Conservation (phyloP, 2,329 filamentous ascomycete species). For the Xylariomycetidae sp. region DNA sequence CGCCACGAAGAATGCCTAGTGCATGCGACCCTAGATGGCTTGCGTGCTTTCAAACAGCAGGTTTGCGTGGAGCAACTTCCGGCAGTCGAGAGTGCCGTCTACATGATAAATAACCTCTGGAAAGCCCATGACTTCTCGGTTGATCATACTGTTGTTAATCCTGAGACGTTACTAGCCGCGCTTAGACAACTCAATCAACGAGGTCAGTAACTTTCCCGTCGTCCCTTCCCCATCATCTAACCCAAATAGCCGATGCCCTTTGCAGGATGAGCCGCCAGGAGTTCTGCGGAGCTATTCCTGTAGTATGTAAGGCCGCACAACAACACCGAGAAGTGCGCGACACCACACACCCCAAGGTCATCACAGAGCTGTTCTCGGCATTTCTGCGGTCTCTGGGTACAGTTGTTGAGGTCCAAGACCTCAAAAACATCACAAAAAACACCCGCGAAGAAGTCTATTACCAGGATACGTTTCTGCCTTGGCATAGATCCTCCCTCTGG, state of each 20-base stretch:
- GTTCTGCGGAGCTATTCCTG: conserved; percentile 5
- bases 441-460: conserved; percentile 48
- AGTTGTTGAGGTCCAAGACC: conserved; percentile 14
- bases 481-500: conserved; percentile 41
- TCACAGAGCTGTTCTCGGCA: conserved; percentile 43
- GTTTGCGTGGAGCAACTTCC: not conserved
- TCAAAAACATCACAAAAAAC: conserved; percentile 37
- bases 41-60: conserved; percentile 4
- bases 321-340: conserved; percentile 46
- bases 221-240: too few relatives aligned
- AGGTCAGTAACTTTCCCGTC: conserved; percentile 5
- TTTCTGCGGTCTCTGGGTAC: conserved; percentile 38
- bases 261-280: conserved; percentile 14
- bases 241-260: conserved; percentile 14
- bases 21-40: conserved; percentile 1
- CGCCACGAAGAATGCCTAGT: conserved; percentile 8
- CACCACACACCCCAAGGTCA: conserved; percentile 40
- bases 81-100: not conserved
- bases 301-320: too few relatives aligned
- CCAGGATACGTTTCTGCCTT: conserved; percentile 28
- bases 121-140: too few relatives aligned
- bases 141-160: too few relatives aligned
- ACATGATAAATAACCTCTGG: conserved; percentile 3
- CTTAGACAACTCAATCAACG: too few relatives aligned
- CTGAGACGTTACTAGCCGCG: too few relatives aligned